A percentile compares a stretch with the other conserved stretches of the same genome.
These are phyloP conservation scores for Globisporangium emineosum DNA, from an alignment of 352 stramenopile genomes.

Conservation along the genomic window DNA sequence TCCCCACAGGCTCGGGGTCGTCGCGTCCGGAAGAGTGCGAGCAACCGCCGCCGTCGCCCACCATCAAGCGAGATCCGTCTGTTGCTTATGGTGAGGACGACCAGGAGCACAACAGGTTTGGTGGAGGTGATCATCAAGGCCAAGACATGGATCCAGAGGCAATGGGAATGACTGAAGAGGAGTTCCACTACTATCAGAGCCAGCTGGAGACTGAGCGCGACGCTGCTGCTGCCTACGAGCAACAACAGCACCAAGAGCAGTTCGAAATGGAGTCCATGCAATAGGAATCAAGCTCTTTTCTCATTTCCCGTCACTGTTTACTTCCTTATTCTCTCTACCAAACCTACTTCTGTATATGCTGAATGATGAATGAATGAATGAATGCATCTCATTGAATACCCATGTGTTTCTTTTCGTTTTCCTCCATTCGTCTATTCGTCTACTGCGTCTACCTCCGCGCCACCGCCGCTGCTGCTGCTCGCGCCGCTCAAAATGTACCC, in stretches of 20 bases:
- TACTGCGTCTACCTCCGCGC: slow-evolving; percentile 21
- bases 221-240: slow-evolving; percentile 9
- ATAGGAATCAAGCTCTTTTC: neutral
- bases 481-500: slow-evolving; percentile 56
- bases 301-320: neutral
- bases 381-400: neutral
- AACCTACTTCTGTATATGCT: neutral
- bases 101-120: slow-evolving; percentile 3
- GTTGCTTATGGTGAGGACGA: slow-evolving; percentile 8
- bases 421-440: slow-evolving; percentile 8
- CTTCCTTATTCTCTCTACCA: neutral
- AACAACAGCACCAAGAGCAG: slow-evolving; percentile 8
- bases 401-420: neutral
- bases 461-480: slow-evolving; percentile 48
- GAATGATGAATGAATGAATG: neutral
- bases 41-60: slow-evolving; percentile 67
- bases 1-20: slow-evolving; percentile 27
- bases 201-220: slow-evolving; percentile 10
- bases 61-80: slow-evolving; percentile 76
- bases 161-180: slow-evolving; percentile 9
- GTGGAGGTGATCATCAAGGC: neutral
- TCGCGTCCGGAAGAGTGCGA: slow-evolving; percentile 62
- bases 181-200: slow-evolving; percentile 7
- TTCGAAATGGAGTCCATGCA: slow-evolving; percentile 20
- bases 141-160: neutral